Percentiles rank a stretch among this genome's conserved stretches.
Evolutionary conservation across 2,329 filamentous ascomycete genomes (phyloP).

Genomic region (Botrytis galanthina): DNA sequence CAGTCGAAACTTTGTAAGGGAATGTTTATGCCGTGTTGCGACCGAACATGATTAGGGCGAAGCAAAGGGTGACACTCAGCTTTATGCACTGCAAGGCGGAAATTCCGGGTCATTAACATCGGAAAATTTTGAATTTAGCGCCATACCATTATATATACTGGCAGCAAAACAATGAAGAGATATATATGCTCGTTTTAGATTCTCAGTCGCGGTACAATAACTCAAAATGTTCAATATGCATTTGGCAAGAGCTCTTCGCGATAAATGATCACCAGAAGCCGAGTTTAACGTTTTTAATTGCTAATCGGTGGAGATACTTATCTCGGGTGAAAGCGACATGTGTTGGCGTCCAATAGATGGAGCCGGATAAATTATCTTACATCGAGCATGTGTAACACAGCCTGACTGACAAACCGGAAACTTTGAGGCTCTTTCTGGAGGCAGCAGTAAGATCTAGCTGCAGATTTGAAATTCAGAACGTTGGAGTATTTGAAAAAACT

Average conservation of each 20-base stretch:
- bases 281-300: background rate
- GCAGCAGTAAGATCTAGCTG: background rate
- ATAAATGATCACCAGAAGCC: too few species aligned
- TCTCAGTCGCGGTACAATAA: too few species aligned
- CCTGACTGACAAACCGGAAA: background rate
- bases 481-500: background rate
- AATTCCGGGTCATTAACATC: too few species aligned
- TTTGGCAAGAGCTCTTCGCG: too few species aligned
- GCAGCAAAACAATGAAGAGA: background rate
- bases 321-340: background rate
- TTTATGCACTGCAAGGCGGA: background rate
- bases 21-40: background rate
- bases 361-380: background rate
- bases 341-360: background rate
- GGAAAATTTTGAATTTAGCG: background rate
- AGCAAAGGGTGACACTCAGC: background rate
- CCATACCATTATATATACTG: background rate
- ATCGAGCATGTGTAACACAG: background rate
- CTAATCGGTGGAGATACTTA: background rate
- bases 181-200: background rate
- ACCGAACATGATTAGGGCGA: too few species aligned
- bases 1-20: background rate
- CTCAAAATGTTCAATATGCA: background rate
- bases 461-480: background rate
- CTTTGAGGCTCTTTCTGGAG: conserved; percentile 6